Percentiles rank a stretch among this genome's conserved stretches.
Evolutionary conservation across 805 yeast genomes (phyloP).

Genomic region (Cyberlindnera mrakii): DNA sequence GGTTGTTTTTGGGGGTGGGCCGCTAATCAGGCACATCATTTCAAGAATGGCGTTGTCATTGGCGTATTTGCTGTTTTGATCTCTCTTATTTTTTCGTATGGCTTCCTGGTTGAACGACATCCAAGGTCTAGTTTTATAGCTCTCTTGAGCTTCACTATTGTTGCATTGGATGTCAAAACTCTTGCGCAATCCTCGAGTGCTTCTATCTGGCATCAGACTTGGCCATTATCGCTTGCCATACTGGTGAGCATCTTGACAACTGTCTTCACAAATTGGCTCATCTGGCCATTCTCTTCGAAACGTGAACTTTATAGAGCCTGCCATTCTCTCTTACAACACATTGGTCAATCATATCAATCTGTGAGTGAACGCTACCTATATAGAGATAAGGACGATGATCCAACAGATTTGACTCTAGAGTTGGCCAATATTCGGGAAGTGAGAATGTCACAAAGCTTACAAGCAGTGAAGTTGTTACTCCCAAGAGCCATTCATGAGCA

Average conservation of each 20-base stretch:
- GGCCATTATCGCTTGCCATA: slow-evolving; percentile 35
- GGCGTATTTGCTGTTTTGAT: slow-evolving; percentile 34
- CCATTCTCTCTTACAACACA: slow-evolving; percentile 33
- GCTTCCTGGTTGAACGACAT: slow-evolving; percentile 31
- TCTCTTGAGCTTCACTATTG: slow-evolving; percentile 34
- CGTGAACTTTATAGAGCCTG: slow-evolving; percentile 34
- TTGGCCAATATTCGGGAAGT: slow-evolving; percentile 42
- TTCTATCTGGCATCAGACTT: slow-evolving; percentile 30
- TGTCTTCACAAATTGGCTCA: slow-evolving; percentile 35
- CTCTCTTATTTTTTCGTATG: slow-evolving; percentile 27
- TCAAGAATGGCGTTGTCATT: slow-evolving; percentile 30
- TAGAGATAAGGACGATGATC: slow-evolving; percentile 40
- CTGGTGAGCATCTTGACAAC: slow-evolving; percentile 34
- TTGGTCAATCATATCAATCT: slow-evolving; percentile 40
- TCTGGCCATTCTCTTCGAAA: slow-evolving; percentile 44
- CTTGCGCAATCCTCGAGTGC: slow-evolving; percentile 8
- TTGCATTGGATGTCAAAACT: slow-evolving; percentile 27
- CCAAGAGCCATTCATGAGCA: slow-evolving; percentile 32
- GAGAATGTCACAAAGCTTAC: slow-evolving; percentile 38
- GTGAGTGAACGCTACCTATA: slow-evolving; percentile 43
- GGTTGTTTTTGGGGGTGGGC: slow-evolving; percentile 46
- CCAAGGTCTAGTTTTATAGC: slow-evolving; percentile 39
- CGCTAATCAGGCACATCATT: slow-evolving; percentile 33
- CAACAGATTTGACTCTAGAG: slow-evolving; percentile 38
- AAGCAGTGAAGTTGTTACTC: slow-evolving; percentile 33